Evolutionary conservation across 164 flowering plant species (phyloP).

Genomic region (Akebia trifoliata): DNA sequence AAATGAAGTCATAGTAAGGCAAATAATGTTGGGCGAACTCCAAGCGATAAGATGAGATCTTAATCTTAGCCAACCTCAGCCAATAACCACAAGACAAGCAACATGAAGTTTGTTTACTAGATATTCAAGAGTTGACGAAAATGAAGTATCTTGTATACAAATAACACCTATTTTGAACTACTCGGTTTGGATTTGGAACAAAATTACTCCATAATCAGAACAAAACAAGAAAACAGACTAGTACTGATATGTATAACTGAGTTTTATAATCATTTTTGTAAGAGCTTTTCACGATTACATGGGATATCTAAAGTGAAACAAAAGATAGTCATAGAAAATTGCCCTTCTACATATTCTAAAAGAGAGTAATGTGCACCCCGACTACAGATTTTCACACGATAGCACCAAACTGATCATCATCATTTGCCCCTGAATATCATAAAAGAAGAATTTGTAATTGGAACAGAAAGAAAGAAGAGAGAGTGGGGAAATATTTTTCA

Average conservation of each 20-base stretch:
- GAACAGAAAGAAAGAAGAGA: background rate
- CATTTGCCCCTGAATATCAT: slow-evolving; percentile 38
- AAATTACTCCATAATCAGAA: background rate
- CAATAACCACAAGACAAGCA: too few species aligned
- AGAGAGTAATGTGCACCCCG: background rate
- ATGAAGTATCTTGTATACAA: too few species aligned
- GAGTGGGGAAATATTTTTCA: background rate
- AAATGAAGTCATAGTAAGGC: too few species aligned
- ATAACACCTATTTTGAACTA: too few species aligned
- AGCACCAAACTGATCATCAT: slow-evolving; percentile 14
- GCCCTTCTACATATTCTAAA: background rate
- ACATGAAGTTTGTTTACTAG: too few species aligned
- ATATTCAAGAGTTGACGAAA: too few species aligned
- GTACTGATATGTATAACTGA: background rate
- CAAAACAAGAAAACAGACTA: background rate
- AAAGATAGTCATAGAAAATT: background rate
- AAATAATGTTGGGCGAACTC: too few species aligned
- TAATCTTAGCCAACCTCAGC: too few species aligned
- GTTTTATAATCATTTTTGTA: background rate
- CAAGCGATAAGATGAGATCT: too few species aligned
- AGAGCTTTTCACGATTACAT: slow-evolving; percentile 5
- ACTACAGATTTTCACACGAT: background rate
- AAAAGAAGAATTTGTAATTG: background rate
- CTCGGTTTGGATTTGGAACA: too few species aligned
- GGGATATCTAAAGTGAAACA: slow-evolving; percentile 2